Evolutionary conservation across 257 asterid genomes (phyloP), one percentile per base, ranked within the genome.

Genomic region (Mitragyna speciosa): DNA sequence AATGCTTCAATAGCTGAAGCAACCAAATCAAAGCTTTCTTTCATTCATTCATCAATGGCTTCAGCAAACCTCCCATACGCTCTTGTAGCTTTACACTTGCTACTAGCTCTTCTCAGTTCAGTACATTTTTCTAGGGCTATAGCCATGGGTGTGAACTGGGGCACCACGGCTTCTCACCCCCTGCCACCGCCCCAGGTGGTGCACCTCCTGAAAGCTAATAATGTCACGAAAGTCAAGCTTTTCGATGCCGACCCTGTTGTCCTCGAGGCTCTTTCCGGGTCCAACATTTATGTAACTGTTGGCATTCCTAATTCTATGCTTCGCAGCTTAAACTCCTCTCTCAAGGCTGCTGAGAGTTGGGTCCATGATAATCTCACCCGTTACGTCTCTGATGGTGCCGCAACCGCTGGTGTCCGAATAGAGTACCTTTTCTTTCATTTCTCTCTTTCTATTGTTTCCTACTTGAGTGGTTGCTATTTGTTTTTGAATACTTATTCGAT

Each of bases 361-460:
- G 97, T 94, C 78, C 98, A 92, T 83, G 94, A 94, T 75, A 92
- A 94, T 79, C 93, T 94, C 81, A 91, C 98, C 61, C 93, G 97
- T 76, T 92, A 83, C 79, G 88, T 90, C 75, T 89, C 96, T 19
- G 84, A 73, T 76, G 89, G 90, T 71, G 82, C 89, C 48, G 81
- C 86, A 36, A 36, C 41, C 45, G 79, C 84, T 66, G 83, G 85
- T 70, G 91, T 92, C 82, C 96, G 87, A 83, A 84, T 92, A 5
- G 94, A 94, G 98, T 94, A 83, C 24, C 85, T 77, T 9, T 64
- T 54, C 28, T 15, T 39, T 17, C 48, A 33, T 2, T n/a, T 33
- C 41, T 26, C 11, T 20, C 56, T 36, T 31, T 2, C 45, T 30
- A 10, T 12, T 4, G 1, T 45, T 52, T 54, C 36, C 30, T 30